Evolutionary conservation across 1,284 basidiomycete species (phyloP), one percentile per base, ranked within the genome.

Genomic region (Melampsora larici-populina): DNA sequence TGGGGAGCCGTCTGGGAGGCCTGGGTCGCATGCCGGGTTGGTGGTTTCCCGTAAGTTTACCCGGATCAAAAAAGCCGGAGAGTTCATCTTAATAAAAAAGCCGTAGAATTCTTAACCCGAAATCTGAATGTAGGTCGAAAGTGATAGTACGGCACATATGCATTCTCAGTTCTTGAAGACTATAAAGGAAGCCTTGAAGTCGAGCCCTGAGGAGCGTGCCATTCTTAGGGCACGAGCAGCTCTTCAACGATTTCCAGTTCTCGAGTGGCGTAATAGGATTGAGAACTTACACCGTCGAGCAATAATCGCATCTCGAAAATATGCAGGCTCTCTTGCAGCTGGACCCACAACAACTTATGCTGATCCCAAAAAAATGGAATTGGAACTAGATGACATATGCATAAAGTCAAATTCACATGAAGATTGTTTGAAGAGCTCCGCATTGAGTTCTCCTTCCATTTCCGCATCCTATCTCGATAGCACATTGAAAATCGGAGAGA

Each of bases 11-110:
- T 83, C 88, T 95, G 46, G 93, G 93, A 84, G 93, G 93, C 87
- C 88, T 96, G 63, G 93, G 93, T 86, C 86, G 95, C 80, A 96
- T 96, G 93, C 93, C 93, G 82, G 93, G 93, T 86, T 95, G 93
- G 93, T 77, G 75, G 75, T 77, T 77, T 55, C 75, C 75, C 0
- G 92, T 46, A 17, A 46, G 43, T 46, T 17, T 46, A 17, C 43
- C 43, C 15, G 15, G 17, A 46, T 92, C 84, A 82, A 90, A 87
- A 15, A 46, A 17, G 43, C 43, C 43, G 43, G 1, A 15, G 43
- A 46, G 13, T 46, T 46, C 15, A 31, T 13, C 29, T 24, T 26
- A 5, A 31, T 5, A 31, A 31, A 31, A 31, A 31, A 31, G 1
- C 31, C 31, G 31, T 5, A 2, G 31, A 31, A 2, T 31, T 31